Conservation (phyloP, 164 flowering plant genomes). For the Sextonia rubra region DNA sequence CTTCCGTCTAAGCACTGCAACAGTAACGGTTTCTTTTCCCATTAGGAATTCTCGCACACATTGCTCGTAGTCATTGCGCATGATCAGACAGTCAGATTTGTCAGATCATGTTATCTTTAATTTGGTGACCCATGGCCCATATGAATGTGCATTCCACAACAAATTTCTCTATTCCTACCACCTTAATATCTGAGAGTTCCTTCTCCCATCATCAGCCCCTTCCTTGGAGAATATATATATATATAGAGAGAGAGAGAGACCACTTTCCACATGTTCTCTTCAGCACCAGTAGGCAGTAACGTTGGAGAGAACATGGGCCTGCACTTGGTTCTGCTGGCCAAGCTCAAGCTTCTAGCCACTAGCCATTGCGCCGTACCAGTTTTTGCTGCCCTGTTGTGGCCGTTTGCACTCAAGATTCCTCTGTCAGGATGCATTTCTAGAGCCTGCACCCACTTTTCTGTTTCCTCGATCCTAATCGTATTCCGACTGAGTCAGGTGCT, state of each 20-base stretch:
- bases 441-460: background rate
- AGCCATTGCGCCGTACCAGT: conserved; percentile 2
- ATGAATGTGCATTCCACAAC: background rate
- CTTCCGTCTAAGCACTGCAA: no score
- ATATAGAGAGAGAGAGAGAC: no score
- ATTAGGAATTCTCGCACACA: no score
- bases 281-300: background rate
- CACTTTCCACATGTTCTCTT: background rate
- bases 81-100: no score
- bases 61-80: no score
- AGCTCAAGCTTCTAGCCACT: conserved; percentile 8
- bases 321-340: conserved; percentile 10
- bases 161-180: no score
- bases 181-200: background rate
- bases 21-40: no score
- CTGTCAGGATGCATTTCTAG: background rate
- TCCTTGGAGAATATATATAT: background rate
- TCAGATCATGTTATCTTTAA: no score
- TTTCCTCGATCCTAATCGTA: conserved; percentile 4
- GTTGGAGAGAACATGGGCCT: conserved; percentile 7
- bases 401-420: conserved; percentile 11
- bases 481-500: conserved; percentile 9
- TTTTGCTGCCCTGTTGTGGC: conserved; percentile 1
- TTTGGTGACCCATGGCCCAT: no score
- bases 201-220: background rate